Evolutionary conservation across 2,329 filamentous ascomycete species (phyloP).

Genomic region (Fusarium sp.): DNA sequence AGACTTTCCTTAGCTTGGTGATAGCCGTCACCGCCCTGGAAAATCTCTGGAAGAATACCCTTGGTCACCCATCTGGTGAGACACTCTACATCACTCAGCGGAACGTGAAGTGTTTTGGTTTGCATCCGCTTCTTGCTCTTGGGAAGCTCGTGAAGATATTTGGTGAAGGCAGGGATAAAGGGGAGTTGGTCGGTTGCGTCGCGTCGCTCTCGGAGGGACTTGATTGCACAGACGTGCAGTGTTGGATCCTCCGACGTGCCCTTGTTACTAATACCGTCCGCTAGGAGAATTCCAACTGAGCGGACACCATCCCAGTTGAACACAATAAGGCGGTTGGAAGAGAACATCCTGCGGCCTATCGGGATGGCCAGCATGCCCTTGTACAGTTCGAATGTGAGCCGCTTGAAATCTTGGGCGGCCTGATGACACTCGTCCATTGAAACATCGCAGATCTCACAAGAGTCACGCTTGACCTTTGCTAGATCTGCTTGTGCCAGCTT

Average conservation of each 20-base stretch:
- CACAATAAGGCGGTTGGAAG: conserved; percentile 80
- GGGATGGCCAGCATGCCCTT: conserved; percentile 82
- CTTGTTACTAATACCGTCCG: conserved; percentile 78
- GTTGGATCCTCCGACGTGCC: conserved; percentile 69
- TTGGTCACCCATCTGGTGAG: conserved; percentile 77
- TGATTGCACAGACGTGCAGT: conserved; percentile 84
- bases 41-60: conserved; percentile 70
- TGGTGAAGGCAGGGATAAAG: conserved; percentile 79
- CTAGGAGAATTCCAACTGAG: conserved; percentile 82
- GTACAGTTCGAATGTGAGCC: conserved; percentile 85
- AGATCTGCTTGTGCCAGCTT: conserved; percentile 92
- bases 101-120: conserved; percentile 76
- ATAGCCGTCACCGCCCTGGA: conserved; percentile 62
- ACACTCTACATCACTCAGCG: conserved; percentile 84
- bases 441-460: conserved; percentile 83
- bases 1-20: conserved; percentile 75
- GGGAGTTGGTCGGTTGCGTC: conserved; percentile 89
- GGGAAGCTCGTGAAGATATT: conserved; percentile 75
- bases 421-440: conserved; percentile 85
- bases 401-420: conserved; percentile 82
- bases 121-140: conserved; percentile 75
- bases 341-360: conserved; percentile 83
- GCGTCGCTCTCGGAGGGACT: conserved; percentile 73
- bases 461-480: conserved; percentile 87
- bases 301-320: conserved; percentile 88